A percentile compares a stretch with the other conserved stretches of the same genome.
Evolutionary conservation across 1,284 basidiomycete species (phyloP).

Genomic region (Puccinia hordei): DNA sequence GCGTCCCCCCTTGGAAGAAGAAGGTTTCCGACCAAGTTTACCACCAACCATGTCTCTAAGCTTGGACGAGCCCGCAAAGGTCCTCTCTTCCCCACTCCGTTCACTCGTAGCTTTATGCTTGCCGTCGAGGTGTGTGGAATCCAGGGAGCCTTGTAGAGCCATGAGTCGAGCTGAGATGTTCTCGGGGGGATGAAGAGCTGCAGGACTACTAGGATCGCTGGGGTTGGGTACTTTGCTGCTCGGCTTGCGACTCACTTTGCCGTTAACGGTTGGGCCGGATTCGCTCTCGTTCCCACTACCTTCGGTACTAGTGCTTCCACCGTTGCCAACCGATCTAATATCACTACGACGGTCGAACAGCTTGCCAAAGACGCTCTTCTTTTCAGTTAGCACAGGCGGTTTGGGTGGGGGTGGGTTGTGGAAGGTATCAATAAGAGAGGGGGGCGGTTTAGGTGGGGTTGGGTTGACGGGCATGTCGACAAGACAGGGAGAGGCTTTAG

Average conservation of each 20-base stretch:
- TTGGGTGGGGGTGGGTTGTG: conserved; percentile 1
- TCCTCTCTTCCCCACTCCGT: conserved; percentile 45
- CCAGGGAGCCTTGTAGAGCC: conserved; percentile 20
- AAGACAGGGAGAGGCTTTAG: conserved; percentile 5
- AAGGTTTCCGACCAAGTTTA: conserved; percentile 54
- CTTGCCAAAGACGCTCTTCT: conserved; percentile 55
- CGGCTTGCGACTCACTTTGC: background rate
- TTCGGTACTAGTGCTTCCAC: conserved; percentile 20
- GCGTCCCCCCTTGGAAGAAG: conserved; percentile 52
- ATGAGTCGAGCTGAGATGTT: conserved; percentile 7
- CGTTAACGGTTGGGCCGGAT: background rate
- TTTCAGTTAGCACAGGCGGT: conserved; percentile 5
- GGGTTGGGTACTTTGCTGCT: background rate
- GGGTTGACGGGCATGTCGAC: conserved; percentile 18
- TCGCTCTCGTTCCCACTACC: conserved; percentile 41
- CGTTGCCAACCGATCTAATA: conserved; percentile 11
- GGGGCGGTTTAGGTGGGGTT: background rate
- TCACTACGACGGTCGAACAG: conserved; percentile 53
- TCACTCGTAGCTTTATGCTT: conserved; percentile 34
- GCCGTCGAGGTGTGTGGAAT: background rate
- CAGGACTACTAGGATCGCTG: background rate
- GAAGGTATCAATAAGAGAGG: conserved; percentile 23
- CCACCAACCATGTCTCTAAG: conserved; percentile 51
- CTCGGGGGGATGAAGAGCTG: conserved; percentile 6
- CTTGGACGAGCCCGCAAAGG: conserved; percentile 16